Percentiles rank a stretch among this genome's conserved stretches.
These are phyloP conservation scores for Ambrosia artemisiifolia DNA, from an alignment of 129 eudicot species.

Conservation along the genomic window DNA sequence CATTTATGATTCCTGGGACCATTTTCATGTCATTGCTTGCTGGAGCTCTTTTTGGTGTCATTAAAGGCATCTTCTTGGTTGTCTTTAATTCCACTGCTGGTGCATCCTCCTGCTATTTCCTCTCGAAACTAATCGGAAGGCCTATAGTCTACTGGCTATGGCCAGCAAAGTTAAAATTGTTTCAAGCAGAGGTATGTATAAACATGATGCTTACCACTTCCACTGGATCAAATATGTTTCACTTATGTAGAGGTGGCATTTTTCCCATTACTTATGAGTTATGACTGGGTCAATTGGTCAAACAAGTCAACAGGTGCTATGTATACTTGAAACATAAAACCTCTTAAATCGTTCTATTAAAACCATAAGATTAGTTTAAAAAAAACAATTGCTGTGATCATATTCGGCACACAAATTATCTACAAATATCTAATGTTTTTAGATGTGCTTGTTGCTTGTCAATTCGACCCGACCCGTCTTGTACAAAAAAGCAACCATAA, in stretches of 20 bases:
- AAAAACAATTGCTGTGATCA: not conserved
- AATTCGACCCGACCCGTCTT: not conserved
- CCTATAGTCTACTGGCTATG: conserved; percentile 83
- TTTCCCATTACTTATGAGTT: not conserved
- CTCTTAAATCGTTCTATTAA: not conserved
- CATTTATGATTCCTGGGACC: conserved; percentile 97
- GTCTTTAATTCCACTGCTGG: conserved; percentile 95
- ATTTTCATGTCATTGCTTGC: conserved; percentile 92
- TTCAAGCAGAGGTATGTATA: conserved; percentile 73
- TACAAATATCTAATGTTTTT: not conserved
- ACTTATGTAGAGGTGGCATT: not conserved
- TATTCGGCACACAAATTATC: not conserved
- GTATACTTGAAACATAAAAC: not conserved
- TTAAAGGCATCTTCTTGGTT: conserved; percentile 75
- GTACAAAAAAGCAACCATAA: not conserved
- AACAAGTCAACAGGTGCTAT: not conserved
- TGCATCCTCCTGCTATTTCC: conserved; percentile 87
- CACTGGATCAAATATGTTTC: not conserved
- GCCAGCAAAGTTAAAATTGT: conserved; percentile 76
- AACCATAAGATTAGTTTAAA: not conserved
- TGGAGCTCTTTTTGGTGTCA: conserved; percentile 92
- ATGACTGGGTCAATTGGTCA: not conserved
- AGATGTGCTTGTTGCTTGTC: not conserved
- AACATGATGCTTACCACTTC: not conserved
- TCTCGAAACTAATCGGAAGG: conserved; percentile 82